Percentiles rank a stretch among this genome's conserved stretches.
Conservation (phyloP, 2,329 filamentous ascomycete species). For the Fusarium sublunatum region DNA sequence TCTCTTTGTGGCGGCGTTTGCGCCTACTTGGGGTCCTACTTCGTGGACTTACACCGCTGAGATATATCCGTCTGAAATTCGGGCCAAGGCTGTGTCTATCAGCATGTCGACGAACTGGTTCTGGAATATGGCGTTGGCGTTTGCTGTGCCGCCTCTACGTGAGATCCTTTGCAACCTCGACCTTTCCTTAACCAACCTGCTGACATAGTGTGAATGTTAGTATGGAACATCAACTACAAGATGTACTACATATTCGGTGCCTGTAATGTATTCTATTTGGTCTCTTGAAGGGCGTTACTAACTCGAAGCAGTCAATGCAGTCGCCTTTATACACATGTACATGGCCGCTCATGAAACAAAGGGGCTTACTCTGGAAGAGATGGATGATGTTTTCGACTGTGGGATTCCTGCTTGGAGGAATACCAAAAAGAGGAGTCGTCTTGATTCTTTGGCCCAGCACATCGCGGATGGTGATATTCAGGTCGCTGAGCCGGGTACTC, state of each 20-base stretch:
- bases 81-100: slow-evolving; percentile 58
- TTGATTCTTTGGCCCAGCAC: slow-evolving; percentile 60
- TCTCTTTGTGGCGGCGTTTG: slow-evolving; percentile 64
- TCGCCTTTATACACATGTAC: slow-evolving; percentile 75
- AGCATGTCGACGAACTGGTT: slow-evolving; percentile 54
- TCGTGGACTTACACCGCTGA: slow-evolving; percentile 63
- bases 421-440: slow-evolving; percentile 54
- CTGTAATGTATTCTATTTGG: slow-evolving; percentile 49
- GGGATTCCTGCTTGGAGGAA: slow-evolving; percentile 69
- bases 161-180: slow-evolving; percentile 43
- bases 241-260: slow-evolving; percentile 81
- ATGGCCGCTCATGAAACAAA: slow-evolving; percentile 73
- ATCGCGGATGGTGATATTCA: slow-evolving; percentile 61
- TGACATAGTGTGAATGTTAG: slow-evolving; percentile 25
- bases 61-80: slow-evolving; percentile 56
- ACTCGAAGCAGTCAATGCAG: slow-evolving; percentile 63
- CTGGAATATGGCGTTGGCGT: slow-evolving; percentile 50
- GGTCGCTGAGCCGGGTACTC: slow-evolving; percentile 41
- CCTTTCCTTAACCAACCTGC: not conserved
- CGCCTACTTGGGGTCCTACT: slow-evolving; percentile 57
- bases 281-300: not conserved
- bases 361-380: slow-evolving; percentile 80
- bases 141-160: slow-evolving; percentile 60
- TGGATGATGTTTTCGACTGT: slow-evolving; percentile 77
- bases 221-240: slow-evolving; percentile 66